Conservation (phyloP, 148 eudicot species). For the Bassia scoparia region DNA sequence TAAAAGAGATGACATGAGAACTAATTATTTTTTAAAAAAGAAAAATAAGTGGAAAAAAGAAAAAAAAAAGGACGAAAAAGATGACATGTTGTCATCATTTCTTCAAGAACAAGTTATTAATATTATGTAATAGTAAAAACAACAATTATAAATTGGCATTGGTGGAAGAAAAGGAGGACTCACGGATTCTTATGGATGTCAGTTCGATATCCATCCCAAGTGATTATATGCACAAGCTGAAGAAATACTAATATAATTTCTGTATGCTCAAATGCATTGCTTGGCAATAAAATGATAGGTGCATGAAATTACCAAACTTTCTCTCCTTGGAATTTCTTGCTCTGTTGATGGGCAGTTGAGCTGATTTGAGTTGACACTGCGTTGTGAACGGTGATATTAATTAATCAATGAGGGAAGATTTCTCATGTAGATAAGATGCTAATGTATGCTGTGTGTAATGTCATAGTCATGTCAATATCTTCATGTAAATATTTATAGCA, state of each 20-base stretch:
- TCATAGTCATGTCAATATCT: too few species aligned
- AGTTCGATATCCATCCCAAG: slow-evolving; percentile 83
- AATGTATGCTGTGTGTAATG: too few species aligned
- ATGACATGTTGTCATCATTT: too few species aligned
- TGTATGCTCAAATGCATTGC: neutral
- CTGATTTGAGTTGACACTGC: slow-evolving; percentile 92
- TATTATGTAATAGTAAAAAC: too few species aligned
- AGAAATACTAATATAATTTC: slow-evolving; percentile 14
- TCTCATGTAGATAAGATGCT: too few species aligned
- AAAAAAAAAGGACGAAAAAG: too few species aligned
- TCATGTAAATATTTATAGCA: too few species aligned
- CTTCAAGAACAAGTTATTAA: too few species aligned
- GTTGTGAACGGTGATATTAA: slow-evolving; percentile 3
- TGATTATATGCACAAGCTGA: slow-evolving; percentile 82
- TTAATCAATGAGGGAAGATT: too few species aligned
- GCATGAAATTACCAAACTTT: slow-evolving; percentile 65
- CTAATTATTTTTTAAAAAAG: too few species aligned
- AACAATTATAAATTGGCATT: neutral
- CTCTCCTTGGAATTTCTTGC: slow-evolving; percentile 54
- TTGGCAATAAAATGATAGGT: neutral
- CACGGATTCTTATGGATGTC: slow-evolving; percentile 64
- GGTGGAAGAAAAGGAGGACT: slow-evolving; percentile 21
- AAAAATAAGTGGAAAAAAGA: too few species aligned
- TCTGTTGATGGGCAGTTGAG: slow-evolving; percentile 81
- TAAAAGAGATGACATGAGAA: too few species aligned